phyloP scores from a whole-genome alignment of 2,329 filamentous ascomycete genomes.

The Sporothrix humicola region DNA sequence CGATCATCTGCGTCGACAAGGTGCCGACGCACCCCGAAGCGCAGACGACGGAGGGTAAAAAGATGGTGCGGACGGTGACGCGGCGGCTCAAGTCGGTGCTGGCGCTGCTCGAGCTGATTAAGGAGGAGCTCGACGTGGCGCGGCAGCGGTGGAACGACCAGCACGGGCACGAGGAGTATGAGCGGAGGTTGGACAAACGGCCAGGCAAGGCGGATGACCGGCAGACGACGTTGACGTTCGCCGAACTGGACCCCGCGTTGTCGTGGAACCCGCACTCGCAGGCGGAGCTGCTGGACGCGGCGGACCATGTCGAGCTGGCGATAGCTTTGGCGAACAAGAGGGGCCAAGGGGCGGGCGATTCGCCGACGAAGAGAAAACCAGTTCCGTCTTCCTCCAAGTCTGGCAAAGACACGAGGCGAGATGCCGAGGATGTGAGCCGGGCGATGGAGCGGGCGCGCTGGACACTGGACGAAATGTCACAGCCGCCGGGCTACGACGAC shows the following conservation, averaged over 20 bases:
- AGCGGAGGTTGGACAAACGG: neutral
- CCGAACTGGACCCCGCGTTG: slow-evolving; percentile 66
- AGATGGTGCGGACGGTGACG: slow-evolving; percentile 61
- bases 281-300: slow-evolving; percentile 68
- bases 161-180: slow-evolving; percentile 44
- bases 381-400: neutral
- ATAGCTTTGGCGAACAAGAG: slow-evolving; percentile 77
- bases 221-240: no score
- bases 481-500: slow-evolving; percentile 41
- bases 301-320: slow-evolving; percentile 75
- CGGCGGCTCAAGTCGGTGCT: slow-evolving; percentile 64
- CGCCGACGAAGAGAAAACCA: neutral
- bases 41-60: slow-evolving; percentile 67
- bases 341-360: slow-evolving; percentile 47
- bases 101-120: slow-evolving; percentile 75
- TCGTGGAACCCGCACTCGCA: slow-evolving; percentile 49
- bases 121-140: slow-evolving; percentile 74
- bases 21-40: slow-evolving; percentile 78
- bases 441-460: slow-evolving; percentile 61
- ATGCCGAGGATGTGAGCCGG: slow-evolving; percentile 41
- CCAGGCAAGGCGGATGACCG: no score
- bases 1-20: slow-evolving; percentile 78
- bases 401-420: neutral
- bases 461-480: slow-evolving; percentile 47
- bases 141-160: slow-evolving; percentile 61